Evolutionary conservation across 2,329 filamentous ascomycete species (phyloP).

Genomic region (Fusarium sp.): DNA sequence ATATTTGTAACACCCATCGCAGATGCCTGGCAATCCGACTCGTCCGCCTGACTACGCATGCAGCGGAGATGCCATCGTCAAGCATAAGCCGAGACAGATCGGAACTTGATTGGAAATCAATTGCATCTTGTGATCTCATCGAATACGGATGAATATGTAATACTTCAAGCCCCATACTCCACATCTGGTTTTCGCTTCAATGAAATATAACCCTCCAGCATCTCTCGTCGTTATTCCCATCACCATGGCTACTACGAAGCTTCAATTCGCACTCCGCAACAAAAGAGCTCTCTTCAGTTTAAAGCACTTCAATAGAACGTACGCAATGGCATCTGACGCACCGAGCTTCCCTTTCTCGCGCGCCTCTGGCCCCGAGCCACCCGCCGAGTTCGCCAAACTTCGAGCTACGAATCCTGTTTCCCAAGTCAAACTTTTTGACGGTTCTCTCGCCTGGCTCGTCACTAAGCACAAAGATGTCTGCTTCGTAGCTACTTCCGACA

Average conservation of each 20-base stretch:
- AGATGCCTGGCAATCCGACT: neutral
- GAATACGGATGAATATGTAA: neutral
- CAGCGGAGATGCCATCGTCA: neutral
- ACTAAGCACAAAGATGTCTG: constrained; percentile 59
- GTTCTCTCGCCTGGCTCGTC: constrained; percentile 57
- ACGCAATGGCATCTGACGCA: neutral
- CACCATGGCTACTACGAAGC: neutral
- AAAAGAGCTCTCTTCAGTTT: neutral
- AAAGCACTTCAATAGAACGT: neutral
- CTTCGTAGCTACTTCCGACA: constrained; percentile 53
- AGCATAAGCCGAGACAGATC: neutral
- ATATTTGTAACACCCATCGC: neutral
- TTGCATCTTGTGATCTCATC: constrained; percentile 1
- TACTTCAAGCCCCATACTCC: neutral
- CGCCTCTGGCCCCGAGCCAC: constrained; percentile 47
- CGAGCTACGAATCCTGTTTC: constrained; percentile 56
- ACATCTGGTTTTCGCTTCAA: neutral
- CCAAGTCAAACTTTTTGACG: constrained; percentile 57
- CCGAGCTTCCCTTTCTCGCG: constrained; percentile 33
- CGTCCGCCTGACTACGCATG: neutral
- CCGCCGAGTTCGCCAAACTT: constrained; percentile 55
- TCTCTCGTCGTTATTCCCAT: neutral
- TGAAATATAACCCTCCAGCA: neutral
- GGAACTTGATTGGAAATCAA: constrained; percentile 16
- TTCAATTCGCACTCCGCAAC: neutral